Evolutionary conservation across 495 filamentous ascomycete species (phyloP).

Genomic region (Penicillium robsamsonii): DNA sequence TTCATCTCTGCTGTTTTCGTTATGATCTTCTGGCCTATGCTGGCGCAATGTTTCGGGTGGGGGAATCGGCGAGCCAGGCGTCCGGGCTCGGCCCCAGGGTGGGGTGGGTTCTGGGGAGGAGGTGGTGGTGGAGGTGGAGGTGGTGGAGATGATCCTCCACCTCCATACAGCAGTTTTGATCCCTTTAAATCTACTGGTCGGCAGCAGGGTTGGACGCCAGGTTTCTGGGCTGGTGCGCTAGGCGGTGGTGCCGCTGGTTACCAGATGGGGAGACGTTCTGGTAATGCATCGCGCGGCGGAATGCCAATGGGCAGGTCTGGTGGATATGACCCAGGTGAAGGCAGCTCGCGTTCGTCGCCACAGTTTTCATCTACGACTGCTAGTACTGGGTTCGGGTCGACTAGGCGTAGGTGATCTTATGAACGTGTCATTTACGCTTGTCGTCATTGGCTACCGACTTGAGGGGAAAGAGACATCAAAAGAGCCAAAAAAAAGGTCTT

Average conservation of each 20-base stretch:
- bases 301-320: conserved; percentile 11
- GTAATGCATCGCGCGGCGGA: conserved; percentile 5
- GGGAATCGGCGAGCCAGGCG: conserved; percentile 12
- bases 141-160: conserved; percentile 45
- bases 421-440: neutral
- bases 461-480: neutral
- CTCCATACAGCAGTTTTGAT: conserved; percentile 7
- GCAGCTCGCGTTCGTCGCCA: conserved; percentile 48
- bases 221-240: conserved; percentile 81
- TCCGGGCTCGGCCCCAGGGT: conserved; percentile 4
- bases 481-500: neutral
- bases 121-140: conserved; percentile 52
- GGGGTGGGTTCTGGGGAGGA: conserved; percentile 44
- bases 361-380: conserved; percentile 56
- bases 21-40: conserved; percentile 31
- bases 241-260: conserved; percentile 72
- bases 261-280: conserved; percentile 56
- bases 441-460: neutral
- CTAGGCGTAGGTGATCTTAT: conserved; percentile 61
- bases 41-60: conserved; percentile 25
- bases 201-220: conserved; percentile 69
- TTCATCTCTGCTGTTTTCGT: conserved; percentile 43
- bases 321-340: conserved; percentile 45
- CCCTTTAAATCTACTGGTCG: conserved; percentile 18
- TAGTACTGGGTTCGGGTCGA: conserved; percentile 90